Percentiles rank a stretch among this genome's conserved stretches.
Evolutionary conservation across 495 filamentous ascomycete genomes (phyloP).

Genomic region (Jackrogersella minutella): DNA sequence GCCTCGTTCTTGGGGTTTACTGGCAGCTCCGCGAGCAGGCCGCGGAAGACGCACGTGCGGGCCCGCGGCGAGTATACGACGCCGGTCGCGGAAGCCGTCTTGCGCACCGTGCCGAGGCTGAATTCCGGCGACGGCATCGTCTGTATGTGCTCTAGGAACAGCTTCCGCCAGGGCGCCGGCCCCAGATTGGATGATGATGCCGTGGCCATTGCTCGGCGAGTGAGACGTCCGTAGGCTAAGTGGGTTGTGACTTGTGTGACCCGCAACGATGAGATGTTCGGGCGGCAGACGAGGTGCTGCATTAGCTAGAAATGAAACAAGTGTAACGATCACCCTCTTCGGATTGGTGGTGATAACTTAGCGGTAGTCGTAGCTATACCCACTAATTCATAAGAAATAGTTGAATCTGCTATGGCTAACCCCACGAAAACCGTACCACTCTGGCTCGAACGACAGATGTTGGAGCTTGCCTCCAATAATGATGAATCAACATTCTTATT

Average conservation of each 20-base stretch:
- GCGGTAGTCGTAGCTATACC: neutral
- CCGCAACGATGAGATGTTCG: slow-evolving; percentile 19
- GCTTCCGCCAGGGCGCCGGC: slow-evolving; percentile 68
- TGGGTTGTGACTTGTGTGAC: slow-evolving; percentile 26
- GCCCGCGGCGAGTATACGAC: slow-evolving; percentile 49
- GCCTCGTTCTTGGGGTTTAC: slow-evolving; percentile 69
- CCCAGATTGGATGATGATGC: slow-evolving; percentile 29
- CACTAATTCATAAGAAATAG: neutral
- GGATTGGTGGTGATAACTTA: slow-evolving; percentile 1
- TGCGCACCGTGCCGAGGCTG: slow-evolving; percentile 72
- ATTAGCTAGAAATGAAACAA: slow-evolving; percentile 14
- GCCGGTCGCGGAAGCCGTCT: slow-evolving; percentile 29
- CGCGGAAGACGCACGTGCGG: slow-evolving; percentile 73
- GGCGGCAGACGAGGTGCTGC: slow-evolving; percentile 15
- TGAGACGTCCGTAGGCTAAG: neutral
- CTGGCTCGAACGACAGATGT: too few species aligned
- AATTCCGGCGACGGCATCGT: slow-evolving; percentile 71
- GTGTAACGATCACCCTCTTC: neutral
- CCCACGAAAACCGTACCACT: slow-evolving; percentile 21
- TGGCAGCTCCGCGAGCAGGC: slow-evolving; percentile 77
- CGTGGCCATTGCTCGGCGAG: slow-evolving; percentile 21
- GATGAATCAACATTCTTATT: slow-evolving; percentile 3
- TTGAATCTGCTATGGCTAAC: neutral
- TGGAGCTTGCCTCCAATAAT: neutral
- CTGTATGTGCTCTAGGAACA: slow-evolving; percentile 71